Base-by-base conservation (phyloP, 2,329 filamentous ascomycete genomes). In the Rasamsonia emersonii region DNA sequence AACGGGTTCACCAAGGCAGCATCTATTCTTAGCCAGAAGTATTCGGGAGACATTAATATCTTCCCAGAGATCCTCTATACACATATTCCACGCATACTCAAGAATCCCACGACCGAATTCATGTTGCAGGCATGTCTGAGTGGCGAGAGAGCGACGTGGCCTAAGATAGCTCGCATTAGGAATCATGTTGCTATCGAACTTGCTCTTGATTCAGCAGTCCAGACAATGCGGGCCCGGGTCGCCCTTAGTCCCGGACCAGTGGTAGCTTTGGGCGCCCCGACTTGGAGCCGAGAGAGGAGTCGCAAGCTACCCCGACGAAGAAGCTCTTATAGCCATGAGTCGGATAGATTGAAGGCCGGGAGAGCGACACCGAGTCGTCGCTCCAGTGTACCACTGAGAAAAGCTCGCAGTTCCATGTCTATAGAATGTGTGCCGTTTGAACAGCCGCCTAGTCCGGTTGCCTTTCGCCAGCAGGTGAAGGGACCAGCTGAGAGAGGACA, bases 11-110 rank as follows among this genome's bases (percentile, higher is more conserved):
- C 79, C 28, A 93, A 94, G 54, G 68, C 79, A 14, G 73, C 77
- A 24, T 88, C 84, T 2, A 77, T 96, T 10, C 68, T 96, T 30
- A 88, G 79, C 42, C 89, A 96, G 50, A 85, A 82, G 42, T 96
- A 96, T 50, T 88, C 84, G 2, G 89, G 89, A 5, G 88, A 96
- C 56, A 94, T 96, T 52, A 96, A 86, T 26, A 94, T 96, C 33
- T 69, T 93, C 18, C 88, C 88, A 0, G 77, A 86, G 33, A 79
- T 93, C 36, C 73, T 73, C 4, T 76, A 82, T 32, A 70, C 77
- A 5, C 80, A 93, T 40, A 73, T 93, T 14, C 79, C 82, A 1
- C 72, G 74, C 6, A 77, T 95, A 16, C 66, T 96, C 26, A 80
- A 73, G 41, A 96, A 96, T 37, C 89, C 89, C 1, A 86, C 82